Conservation (phyloP, 208 protist species). For the Porcisia hertigi region DNA sequence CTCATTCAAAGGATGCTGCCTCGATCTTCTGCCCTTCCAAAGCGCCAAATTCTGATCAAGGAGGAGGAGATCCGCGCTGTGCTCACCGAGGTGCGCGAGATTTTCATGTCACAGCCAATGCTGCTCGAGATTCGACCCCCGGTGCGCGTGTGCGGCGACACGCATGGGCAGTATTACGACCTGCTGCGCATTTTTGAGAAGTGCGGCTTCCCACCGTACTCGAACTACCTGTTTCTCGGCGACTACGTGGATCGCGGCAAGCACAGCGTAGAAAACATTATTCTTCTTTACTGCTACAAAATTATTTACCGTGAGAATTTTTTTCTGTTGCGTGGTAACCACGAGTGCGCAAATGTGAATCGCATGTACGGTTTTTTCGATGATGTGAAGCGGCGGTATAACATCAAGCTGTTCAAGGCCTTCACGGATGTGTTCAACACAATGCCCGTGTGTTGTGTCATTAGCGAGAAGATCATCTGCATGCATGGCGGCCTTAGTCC, state of each 20-base stretch:
- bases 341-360: slow-evolving; percentile 98
- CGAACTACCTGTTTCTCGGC: slow-evolving; percentile 99
- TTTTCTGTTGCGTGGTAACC: slow-evolving; percentile 99
- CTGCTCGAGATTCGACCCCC: slow-evolving; percentile 88
- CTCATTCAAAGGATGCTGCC: slow-evolving; percentile 82
- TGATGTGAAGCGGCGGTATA: slow-evolving; percentile 95
- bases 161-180: slow-evolving; percentile 99
- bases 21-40: too few species aligned
- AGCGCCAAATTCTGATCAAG: slow-evolving; percentile 70
- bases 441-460: slow-evolving; percentile 98
- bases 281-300: slow-evolving; percentile 95
- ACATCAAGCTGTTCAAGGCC: slow-evolving; percentile 98
- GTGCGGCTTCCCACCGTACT: slow-evolving; percentile 97
- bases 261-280: slow-evolving; percentile 94
- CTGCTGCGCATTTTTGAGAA: slow-evolving; percentile 99
- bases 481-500: slow-evolving; percentile 99
- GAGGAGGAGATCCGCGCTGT: slow-evolving; percentile 87
- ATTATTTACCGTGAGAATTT: slow-evolving; percentile 98
- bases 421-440: slow-evolving; percentile 99
- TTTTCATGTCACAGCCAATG: slow-evolving; percentile 91
- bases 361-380: slow-evolving; percentile 99
- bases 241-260: slow-evolving; percentile 99
- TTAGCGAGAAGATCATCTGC: slow-evolving; percentile 99
- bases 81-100: slow-evolving; percentile 69
- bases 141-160: slow-evolving; percentile 95